These are phyloP conservation scores for Allomyces macrogynus DNA, from an alignment of 192 early-diverging fungal genomes.

Conservation along the genomic window DNA sequence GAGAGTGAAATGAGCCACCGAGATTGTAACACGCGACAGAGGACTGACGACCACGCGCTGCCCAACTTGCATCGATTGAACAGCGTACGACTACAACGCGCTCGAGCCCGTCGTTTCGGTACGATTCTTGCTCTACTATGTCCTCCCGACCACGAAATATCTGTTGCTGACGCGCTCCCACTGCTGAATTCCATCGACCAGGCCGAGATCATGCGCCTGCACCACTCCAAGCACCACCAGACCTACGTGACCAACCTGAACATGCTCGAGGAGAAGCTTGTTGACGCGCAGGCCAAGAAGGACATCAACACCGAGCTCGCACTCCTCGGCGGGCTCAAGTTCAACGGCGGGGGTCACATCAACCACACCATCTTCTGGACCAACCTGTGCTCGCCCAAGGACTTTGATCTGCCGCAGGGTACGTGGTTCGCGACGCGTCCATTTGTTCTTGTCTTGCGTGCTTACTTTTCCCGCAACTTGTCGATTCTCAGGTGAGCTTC, in stretches of 20 bases:
- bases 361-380: conserved; percentile 91
- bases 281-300: conserved; percentile 38
- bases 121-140: conserved; percentile 6
- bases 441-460: too few relatives aligned
- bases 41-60: conserved; percentile 11
- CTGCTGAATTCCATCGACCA: background rate
- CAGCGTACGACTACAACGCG: conserved; percentile 10
- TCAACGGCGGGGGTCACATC: conserved; percentile 82
- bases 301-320: conserved; percentile 54
- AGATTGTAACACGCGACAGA: conserved; percentile 1
- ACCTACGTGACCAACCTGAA: conserved; percentile 76
- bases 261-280: conserved; percentile 77
- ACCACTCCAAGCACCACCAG: conserved; percentile 89
- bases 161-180: background rate
- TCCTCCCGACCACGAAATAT: background rate
- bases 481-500: conserved; percentile 20
- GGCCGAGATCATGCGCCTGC: conserved; percentile 82
- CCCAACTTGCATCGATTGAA: background rate
- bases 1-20: too few relatives aligned
- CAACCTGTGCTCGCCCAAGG: conserved; percentile 63
- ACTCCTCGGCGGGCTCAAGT: conserved; percentile 62
- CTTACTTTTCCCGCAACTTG: too few relatives aligned
- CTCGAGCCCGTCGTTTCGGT: conserved; percentile 77
- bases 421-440: background rate
- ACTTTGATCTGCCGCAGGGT: conserved; percentile 8